Evolutionary conservation across 2,329 filamentous ascomycete species (phyloP), one percentile per base, ranked within the genome.

Genomic region (Aureobasidium melanogenum): DNA sequence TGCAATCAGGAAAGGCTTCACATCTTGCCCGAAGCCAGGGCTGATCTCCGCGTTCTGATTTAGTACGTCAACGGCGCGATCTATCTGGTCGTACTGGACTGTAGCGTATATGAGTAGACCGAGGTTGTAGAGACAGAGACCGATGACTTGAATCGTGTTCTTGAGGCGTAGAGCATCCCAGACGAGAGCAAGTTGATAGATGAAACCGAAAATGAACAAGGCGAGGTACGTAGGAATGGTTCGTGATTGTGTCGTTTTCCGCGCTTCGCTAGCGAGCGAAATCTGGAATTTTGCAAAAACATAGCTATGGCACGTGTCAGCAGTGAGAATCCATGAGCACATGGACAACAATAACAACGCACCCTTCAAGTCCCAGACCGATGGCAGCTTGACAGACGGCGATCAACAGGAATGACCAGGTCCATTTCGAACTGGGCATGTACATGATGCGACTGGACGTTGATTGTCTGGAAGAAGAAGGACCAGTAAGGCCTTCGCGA

Each of bases 91-190:
- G 68, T 92, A 88, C 75, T 99, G 93, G 62, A 97, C 91, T 34
- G 89, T 87, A 3, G 93, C 91, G 72, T 99, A 99, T 65, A 97
- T 85, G 70, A 97, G 82, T 67, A 99, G 84, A 43, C 91, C 93
- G 34, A 94, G 75, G 75, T 99, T 97, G 77, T 94, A 94, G 62
- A 95, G 78, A 76, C 93, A 96, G 32, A 99, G 82, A 47, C 94
- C 94, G 68, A 99, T 97, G 72, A 97, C 83, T 75, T 99, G 94
- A 80, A 99, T 99, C 12, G 94, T 99, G 77, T 99, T 99, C 76
- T 97, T 97, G 71, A 93, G 81, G 65, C 91, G 87, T 62, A 99
- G 80, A 17, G 93, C 94, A 78, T 99, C 94, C 82, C 91, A 97
- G 14, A 94, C 89, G 58, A 99, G 80, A 30, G 95, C 78, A 34